Evolutionary conservation across 192 early-diverging fungal species (phyloP).

Genomic region (Podila epigama): DNA sequence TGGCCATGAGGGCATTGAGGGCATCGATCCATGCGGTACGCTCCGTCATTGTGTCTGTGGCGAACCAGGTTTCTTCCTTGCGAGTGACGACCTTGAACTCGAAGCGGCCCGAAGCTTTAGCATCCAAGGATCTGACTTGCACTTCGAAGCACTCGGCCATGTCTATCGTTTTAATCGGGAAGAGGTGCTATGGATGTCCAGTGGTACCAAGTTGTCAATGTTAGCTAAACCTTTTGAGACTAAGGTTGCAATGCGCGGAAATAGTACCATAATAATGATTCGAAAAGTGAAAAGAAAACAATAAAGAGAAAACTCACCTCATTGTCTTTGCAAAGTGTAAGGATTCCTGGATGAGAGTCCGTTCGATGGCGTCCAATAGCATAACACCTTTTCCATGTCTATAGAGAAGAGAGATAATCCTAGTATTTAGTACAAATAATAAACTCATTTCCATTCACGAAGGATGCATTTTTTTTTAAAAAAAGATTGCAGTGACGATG

Average conservation of each 20-base stretch:
- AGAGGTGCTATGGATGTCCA: slow-evolving; percentile 42
- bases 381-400: slow-evolving; percentile 61
- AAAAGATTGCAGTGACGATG: background rate
- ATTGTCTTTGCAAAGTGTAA: slow-evolving; percentile 61
- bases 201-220: too few relatives aligned
- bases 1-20: slow-evolving; percentile 59
- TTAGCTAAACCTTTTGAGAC: too few relatives aligned
- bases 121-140: slow-evolving; percentile 50
- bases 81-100: slow-evolving; percentile 56
- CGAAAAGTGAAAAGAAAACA: too few relatives aligned
- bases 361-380: slow-evolving; percentile 58
- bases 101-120: slow-evolving; percentile 51
- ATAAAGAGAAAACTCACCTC: slow-evolving; percentile 46
- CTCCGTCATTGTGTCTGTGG: slow-evolving; percentile 52
- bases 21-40: slow-evolving; percentile 58
- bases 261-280: too few relatives aligned
- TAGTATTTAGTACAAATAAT: background rate
- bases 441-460: too few relatives aligned
- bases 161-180: slow-evolving; percentile 55
- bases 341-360: slow-evolving; percentile 52
- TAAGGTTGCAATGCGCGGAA: too few relatives aligned
- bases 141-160: slow-evolving; percentile 59
- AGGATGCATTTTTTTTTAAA: background rate
- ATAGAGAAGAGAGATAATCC: background rate
- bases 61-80: slow-evolving; percentile 55